Evolutionary conservation across 768 basidiomycete genomes (phyloP).

Genomic region (Lentinula guzmanii): DNA sequence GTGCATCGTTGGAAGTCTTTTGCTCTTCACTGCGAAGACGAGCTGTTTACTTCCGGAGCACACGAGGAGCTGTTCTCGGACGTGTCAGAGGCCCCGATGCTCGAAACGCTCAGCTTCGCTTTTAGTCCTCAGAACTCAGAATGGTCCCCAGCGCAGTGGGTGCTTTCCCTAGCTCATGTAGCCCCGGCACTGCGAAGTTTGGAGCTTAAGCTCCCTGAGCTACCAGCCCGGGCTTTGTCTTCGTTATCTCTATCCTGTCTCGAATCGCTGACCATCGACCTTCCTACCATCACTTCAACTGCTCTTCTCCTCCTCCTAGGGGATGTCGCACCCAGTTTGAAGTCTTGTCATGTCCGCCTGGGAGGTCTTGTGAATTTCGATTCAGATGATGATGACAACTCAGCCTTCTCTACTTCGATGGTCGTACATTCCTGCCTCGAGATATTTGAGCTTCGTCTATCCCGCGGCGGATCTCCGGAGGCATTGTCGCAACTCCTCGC

Average conservation of each 20-base stretch:
- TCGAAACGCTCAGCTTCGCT: not conserved
- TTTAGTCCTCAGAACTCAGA: not conserved
- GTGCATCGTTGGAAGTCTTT: conserved; percentile 1
- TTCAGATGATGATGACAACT: not conserved
- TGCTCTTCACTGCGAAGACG: not conserved
- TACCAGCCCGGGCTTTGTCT: not conserved
- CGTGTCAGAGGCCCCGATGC: not conserved
- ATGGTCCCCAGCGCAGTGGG: not conserved
- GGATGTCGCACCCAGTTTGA: not conserved
- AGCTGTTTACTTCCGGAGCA: not conserved
- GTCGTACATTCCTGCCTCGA: not conserved
- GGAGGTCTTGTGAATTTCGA: not conserved
- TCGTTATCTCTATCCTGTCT: not conserved
- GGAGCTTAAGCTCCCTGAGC: not conserved
- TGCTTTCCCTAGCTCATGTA: not conserved
- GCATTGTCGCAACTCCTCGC: not conserved
- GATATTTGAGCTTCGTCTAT: not conserved
- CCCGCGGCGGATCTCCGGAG: not conserved
- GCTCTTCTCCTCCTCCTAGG: not conserved
- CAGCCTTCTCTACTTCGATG: not conserved
- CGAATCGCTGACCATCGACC: not conserved
- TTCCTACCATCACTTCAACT: not conserved
- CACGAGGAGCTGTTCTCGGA: not conserved
- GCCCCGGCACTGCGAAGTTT: not conserved
- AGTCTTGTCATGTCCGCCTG: not conserved